Percentiles rank a stretch among this genome's conserved stretches.
These are phyloP conservation scores for Colletotrichum tamarilloi DNA, from an alignment of 2,329 filamentous ascomycete species.

Conservation along the genomic window DNA sequence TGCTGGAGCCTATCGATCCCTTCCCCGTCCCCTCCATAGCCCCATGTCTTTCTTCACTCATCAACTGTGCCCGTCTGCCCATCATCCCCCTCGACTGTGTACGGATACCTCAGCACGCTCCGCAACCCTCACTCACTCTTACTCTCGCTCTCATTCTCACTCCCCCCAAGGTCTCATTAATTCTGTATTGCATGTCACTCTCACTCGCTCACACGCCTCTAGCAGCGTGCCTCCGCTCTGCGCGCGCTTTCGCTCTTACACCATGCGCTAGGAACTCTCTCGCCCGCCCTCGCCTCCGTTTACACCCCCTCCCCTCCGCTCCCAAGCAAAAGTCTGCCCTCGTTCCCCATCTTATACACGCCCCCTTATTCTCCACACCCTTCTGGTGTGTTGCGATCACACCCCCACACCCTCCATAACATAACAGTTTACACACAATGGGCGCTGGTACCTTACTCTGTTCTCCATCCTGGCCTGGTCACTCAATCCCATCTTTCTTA, in stretches of 20 bases:
- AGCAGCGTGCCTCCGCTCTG: not conserved
- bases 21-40: slow-evolving; percentile 43
- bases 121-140: too few species aligned
- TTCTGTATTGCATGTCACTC: slow-evolving; percentile 13
- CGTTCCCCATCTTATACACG: not conserved
- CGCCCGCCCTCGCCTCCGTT: not conserved
- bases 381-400: slow-evolving; percentile 15
- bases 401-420: slow-evolving; percentile 26
- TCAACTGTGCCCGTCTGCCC: slow-evolving; percentile 23
- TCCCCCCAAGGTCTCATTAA: slow-evolving; percentile 11
- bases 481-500: slow-evolving; percentile 27
- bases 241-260: not conserved
- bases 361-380: not conserved
- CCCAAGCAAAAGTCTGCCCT: not conserved
- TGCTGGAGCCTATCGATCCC: slow-evolving; percentile 45
- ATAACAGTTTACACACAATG: slow-evolving; percentile 11
- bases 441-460: slow-evolving; percentile 29
- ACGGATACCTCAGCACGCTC: not conserved
- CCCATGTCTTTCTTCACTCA: slow-evolving; percentile 31
- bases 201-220: slow-evolving; percentile 8
- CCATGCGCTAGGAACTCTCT: not conserved
- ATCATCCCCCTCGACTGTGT: not conserved
- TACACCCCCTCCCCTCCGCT: slow-evolving; percentile 12
- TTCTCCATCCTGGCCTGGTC: slow-evolving; percentile 31
- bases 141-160: not conserved